Conservation (phyloP, 805 yeast genomes). For the Kodamaea kaohsiungensis region DNA sequence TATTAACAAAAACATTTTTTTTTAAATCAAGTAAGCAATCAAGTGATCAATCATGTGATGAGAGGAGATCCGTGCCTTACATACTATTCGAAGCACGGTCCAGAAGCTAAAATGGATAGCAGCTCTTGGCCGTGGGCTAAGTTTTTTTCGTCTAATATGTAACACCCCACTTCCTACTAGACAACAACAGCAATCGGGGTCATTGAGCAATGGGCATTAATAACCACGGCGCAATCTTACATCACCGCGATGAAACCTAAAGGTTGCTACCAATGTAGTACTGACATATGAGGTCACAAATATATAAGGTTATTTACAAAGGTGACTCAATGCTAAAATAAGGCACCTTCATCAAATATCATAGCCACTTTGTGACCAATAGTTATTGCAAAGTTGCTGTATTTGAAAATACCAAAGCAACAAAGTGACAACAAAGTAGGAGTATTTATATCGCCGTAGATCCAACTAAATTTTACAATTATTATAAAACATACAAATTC, state of each 20-base stretch:
- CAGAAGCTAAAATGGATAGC: too few relatives aligned
- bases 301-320: background rate
- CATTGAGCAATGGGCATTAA: background rate
- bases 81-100: too few relatives aligned
- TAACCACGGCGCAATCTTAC: background rate
- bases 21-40: background rate
- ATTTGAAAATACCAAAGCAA: background rate
- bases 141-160: background rate
- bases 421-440: background rate
- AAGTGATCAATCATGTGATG: too few relatives aligned
- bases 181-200: background rate
- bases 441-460: background rate
- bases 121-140: background rate
- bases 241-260: background rate
- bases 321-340: background rate
- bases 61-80: too few relatives aligned
- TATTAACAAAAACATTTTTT: too few relatives aligned
- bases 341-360: background rate
- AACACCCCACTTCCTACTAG: background rate
- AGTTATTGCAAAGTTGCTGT: background rate
- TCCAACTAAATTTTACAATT: background rate
- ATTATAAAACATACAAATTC: conserved; percentile 6
- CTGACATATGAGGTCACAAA: conserved; percentile 1
- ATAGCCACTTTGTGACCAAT: background rate
- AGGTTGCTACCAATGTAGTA: background rate